A percentile compares a stretch with the other conserved stretches of the same genome.
phyloP scores from a whole-genome alignment of 1,284 basidiomycete genomes.

The Cystobasidium sp. region DNA sequence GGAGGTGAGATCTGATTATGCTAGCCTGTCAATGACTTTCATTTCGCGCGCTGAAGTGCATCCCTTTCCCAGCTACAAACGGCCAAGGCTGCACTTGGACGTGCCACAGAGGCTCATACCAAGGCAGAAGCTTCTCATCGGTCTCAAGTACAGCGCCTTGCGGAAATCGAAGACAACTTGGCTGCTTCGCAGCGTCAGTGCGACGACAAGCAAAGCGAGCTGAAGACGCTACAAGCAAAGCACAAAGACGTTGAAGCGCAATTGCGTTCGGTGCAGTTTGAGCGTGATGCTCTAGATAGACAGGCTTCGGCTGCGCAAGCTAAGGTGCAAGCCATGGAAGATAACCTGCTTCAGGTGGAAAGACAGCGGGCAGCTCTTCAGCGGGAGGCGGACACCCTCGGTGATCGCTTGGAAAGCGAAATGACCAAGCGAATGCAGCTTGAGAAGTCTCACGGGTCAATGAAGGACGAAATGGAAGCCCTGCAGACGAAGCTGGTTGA shows the following conservation, averaged over 20 bases:
- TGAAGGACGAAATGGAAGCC: conserved; percentile 75
- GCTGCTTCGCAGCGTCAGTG: neutral
- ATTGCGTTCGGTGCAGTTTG: conserved; percentile 56
- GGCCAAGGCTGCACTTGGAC: too few species aligned
- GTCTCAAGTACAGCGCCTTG: conserved; percentile 14
- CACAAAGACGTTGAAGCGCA: conserved; percentile 73
- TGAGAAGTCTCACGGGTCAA: conserved; percentile 69
- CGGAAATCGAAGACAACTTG: neutral
- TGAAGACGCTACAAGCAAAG: conserved; percentile 71
- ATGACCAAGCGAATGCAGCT: conserved; percentile 71
- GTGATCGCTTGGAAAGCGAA: conserved; percentile 72
- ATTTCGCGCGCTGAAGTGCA: too few species aligned
- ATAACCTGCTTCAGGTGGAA: conserved; percentile 79
- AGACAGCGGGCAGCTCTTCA: conserved; percentile 76
- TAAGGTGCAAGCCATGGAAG: conserved; percentile 83
- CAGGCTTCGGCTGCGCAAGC: conserved; percentile 72
- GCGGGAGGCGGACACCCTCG: conserved; percentile 70
- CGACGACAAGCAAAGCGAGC: conserved; percentile 68
- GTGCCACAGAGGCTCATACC: conserved; percentile 53
- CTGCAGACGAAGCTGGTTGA: conserved; percentile 76
- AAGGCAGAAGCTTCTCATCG: conserved; percentile 52
- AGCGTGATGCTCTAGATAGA: conserved; percentile 70
- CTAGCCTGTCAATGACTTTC: neutral
- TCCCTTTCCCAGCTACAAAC: too few species aligned
- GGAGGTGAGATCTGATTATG: conserved; percentile 51